Conservation (phyloP, 2,329 filamentous ascomycete species). For the Colletotrichum phormii region DNA sequence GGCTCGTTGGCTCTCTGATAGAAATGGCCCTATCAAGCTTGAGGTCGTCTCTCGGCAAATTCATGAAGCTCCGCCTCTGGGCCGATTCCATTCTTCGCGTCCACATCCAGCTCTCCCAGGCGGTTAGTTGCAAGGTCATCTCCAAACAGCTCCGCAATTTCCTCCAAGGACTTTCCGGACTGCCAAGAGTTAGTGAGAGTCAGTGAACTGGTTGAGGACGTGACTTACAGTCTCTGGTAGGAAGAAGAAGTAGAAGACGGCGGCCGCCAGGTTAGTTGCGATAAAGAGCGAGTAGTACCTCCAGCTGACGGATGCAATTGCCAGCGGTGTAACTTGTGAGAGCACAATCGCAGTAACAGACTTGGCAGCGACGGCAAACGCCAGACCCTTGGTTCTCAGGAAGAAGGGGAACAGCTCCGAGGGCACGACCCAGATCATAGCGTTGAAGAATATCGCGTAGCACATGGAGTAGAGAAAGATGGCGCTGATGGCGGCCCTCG, state of each 20-base stretch:
- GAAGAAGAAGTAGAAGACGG: slow-evolving; percentile 48
- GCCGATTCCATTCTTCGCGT: slow-evolving; percentile 18
- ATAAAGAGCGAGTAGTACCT: slow-evolving; percentile 53
- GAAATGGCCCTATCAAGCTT: neutral
- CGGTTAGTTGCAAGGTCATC: slow-evolving; percentile 30
- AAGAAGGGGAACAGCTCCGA: slow-evolving; percentile 46
- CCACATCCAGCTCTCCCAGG: slow-evolving; percentile 27
- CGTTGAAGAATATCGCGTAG: slow-evolving; percentile 53
- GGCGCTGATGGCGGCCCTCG: slow-evolving; percentile 45
- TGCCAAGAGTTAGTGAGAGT: neutral
- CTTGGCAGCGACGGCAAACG: slow-evolving; percentile 46
- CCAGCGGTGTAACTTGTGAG: slow-evolving; percentile 48
- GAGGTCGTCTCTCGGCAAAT: slow-evolving; percentile 1
- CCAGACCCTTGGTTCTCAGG: slow-evolving; percentile 44
- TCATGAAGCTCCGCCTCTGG: slow-evolving; percentile 11
- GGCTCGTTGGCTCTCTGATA: neutral
- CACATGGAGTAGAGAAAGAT: slow-evolving; percentile 51
- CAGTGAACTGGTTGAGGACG: neutral
- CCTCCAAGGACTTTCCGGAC: slow-evolving; percentile 39
- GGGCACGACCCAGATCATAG: slow-evolving; percentile 47
- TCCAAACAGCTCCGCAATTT: slow-evolving; percentile 44
- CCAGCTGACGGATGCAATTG: slow-evolving; percentile 49
- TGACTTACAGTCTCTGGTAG: slow-evolving; percentile 37
- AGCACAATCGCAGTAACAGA: slow-evolving; percentile 44
- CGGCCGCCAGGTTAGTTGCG: slow-evolving; percentile 42